Conservation (phyloP, 257 asterid genomes). For the Salvia miltiorrhiza region DNA sequence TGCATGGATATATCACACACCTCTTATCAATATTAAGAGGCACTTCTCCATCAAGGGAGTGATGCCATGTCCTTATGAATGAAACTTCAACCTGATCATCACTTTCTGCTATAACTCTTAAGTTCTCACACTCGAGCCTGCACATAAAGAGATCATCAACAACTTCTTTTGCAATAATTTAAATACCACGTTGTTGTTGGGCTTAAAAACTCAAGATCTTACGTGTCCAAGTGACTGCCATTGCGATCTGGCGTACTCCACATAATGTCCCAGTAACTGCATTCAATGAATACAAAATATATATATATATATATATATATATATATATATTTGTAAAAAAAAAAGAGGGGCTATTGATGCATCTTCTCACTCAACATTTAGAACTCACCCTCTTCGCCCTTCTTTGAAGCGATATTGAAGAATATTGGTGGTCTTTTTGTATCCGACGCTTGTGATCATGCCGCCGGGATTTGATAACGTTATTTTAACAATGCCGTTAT, state of each 20-base stretch:
- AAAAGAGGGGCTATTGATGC: too few relatives aligned
- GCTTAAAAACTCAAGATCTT: background rate
- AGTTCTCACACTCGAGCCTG: slow-evolving; percentile 36
- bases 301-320: too few relatives aligned
- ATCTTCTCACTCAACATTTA: too few relatives aligned
- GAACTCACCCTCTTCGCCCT: slow-evolving; percentile 48
- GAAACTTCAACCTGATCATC: slow-evolving; percentile 57
- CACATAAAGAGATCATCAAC: background rate
- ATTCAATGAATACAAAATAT: background rate
- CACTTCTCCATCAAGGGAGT: slow-evolving; percentile 2
- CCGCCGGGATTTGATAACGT: slow-evolving; percentile 49
- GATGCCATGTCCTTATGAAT: slow-evolving; percentile 48
- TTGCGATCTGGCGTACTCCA: slow-evolving; percentile 46
- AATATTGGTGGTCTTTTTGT: slow-evolving; percentile 35
- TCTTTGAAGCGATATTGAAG: slow-evolving; percentile 32
- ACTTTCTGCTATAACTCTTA: slow-evolving; percentile 34
- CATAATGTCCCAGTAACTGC: slow-evolving; percentile 66
- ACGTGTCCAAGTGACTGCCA: slow-evolving; percentile 32
- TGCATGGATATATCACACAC: too few relatives aligned
- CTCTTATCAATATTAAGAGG: slow-evolving; percentile 57
- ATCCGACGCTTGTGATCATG: slow-evolving; percentile 34
- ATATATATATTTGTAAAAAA: too few relatives aligned
- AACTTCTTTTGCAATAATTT: background rate
- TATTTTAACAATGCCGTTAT: slow-evolving; percentile 48
- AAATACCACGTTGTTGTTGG: background rate